Conservation (phyloP, 2,329 filamentous ascomycete genomes). For the Colletotrichum acutatum region DNA sequence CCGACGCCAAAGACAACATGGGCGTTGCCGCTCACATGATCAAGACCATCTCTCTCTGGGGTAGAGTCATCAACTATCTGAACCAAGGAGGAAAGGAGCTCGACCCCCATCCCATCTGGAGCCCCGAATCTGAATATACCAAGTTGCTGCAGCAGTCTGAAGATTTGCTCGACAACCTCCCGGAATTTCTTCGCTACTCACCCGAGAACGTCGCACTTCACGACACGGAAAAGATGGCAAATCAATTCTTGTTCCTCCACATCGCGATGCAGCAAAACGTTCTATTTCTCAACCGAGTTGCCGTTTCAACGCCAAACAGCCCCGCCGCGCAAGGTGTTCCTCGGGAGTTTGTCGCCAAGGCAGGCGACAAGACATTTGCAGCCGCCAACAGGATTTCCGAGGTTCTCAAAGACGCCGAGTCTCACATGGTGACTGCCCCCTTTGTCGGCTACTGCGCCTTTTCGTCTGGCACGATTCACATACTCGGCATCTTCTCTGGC, state of each 20-base stretch:
- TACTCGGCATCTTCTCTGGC: slow-evolving; percentile 90
- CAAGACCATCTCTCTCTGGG: slow-evolving; percentile 87
- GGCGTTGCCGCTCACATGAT: slow-evolving; percentile 93
- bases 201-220: slow-evolving; percentile 87
- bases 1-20: slow-evolving; percentile 84
- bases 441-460: slow-evolving; percentile 97
- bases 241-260: slow-evolving; percentile 93
- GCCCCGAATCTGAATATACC: slow-evolving; percentile 79
- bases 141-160: slow-evolving; percentile 77
- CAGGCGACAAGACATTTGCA: slow-evolving; percentile 79
- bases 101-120: slow-evolving; percentile 84
- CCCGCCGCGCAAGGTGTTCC: slow-evolving; percentile 77
- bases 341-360: slow-evolving; percentile 79
- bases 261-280: slow-evolving; percentile 90
- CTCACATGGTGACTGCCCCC: slow-evolving; percentile 85
- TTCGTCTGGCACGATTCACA: slow-evolving; percentile 92
- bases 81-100: slow-evolving; percentile 88
- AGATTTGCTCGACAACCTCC: slow-evolving; percentile 75
- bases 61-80: slow-evolving; percentile 86
- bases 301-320: slow-evolving; percentile 76
- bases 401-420: slow-evolving; percentile 82
- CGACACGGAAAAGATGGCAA: slow-evolving; percentile 84
- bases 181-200: slow-evolving; percentile 78
- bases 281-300: slow-evolving; percentile 90
- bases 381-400: slow-evolving; percentile 90